A percentile compares a stretch with the other conserved stretches of the same genome.
phyloP scores from a whole-genome alignment of 352 stramenopile genomes.

The Phytophthora cajani region DNA sequence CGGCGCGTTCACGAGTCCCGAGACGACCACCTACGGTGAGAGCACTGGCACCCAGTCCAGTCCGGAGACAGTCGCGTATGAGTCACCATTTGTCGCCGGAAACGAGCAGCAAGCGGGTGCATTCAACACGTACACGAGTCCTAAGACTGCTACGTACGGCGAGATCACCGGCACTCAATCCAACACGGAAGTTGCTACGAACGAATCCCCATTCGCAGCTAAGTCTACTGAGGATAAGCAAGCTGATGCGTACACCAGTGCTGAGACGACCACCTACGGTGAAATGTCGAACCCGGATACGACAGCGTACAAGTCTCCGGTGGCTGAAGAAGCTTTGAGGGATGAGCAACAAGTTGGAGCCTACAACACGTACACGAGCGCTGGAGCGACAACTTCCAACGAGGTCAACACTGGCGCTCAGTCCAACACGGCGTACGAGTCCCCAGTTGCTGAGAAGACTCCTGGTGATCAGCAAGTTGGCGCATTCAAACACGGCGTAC shows the following conservation, averaged over 20 bases:
- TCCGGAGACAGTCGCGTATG: neutral
- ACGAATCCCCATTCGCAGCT: neutral
- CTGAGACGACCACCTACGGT: neutral
- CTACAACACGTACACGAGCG: slow-evolving; percentile 12
- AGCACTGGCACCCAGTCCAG: neutral
- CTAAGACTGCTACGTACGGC: neutral
- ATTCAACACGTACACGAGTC: slow-evolving; percentile 10
- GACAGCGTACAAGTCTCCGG: slow-evolving; percentile 2
- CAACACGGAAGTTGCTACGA: neutral
- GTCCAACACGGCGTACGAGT: slow-evolving; percentile 3
- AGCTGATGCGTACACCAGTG: neutral
- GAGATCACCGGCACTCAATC: neutral
- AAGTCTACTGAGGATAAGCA: neutral
- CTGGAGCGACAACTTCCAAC: neutral
- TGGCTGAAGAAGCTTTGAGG: neutral
- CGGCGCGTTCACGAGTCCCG: neutral
- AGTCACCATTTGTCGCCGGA: neutral
- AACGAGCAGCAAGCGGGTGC: neutral
- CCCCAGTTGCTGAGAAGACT: neutral
- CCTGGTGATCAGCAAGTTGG: neutral
- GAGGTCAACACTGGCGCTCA: neutral
- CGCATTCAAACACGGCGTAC: neutral
- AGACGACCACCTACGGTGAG: neutral
- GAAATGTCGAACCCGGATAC: neutral
- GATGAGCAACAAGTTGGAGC: neutral